phyloP scores from a whole-genome alignment of 192 early-diverging fungal genomes.

The Entomortierella lignicola region DNA sequence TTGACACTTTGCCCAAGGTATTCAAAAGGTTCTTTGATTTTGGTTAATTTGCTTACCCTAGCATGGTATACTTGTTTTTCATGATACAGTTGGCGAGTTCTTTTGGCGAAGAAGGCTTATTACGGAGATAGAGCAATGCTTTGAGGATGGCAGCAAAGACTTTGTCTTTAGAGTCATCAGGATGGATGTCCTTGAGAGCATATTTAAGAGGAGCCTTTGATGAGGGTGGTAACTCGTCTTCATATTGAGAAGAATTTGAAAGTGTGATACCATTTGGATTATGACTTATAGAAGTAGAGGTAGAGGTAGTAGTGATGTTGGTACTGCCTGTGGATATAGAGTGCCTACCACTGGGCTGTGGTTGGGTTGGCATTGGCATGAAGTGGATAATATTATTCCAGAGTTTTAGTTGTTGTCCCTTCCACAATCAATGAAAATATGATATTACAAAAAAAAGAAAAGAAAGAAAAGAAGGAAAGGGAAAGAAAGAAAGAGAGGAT shows the following conservation, averaged over 20 bases:
- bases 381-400: background rate
- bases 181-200: slow-evolving; percentile 66
- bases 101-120: slow-evolving; percentile 85
- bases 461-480: background rate
- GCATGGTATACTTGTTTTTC: slow-evolving; percentile 78
- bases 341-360: slow-evolving; percentile 37
- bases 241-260: slow-evolving; percentile 19
- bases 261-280: slow-evolving; percentile 21
- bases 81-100: slow-evolving; percentile 84
- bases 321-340: slow-evolving; percentile 17
- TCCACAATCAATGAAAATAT: background rate
- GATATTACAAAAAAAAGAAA: background rate
- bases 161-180: slow-evolving; percentile 84
- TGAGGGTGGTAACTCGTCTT: slow-evolving; percentile 40
- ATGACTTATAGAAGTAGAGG: too few species aligned
- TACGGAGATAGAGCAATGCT: slow-evolving; percentile 78
- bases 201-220: slow-evolving; percentile 51
- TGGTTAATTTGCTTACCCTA: slow-evolving; percentile 73
- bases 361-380: slow-evolving; percentile 55
- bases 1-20: too few species aligned
- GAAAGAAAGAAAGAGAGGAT: slow-evolving; percentile 1
- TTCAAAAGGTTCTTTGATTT: too few species aligned
- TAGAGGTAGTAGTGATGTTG: too few species aligned
- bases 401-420: background rate
- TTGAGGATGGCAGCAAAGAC: slow-evolving; percentile 91